Evolutionary conservation across 495 filamentous ascomycete genomes (phyloP).

Genomic region (Penicillium arizonense): DNA sequence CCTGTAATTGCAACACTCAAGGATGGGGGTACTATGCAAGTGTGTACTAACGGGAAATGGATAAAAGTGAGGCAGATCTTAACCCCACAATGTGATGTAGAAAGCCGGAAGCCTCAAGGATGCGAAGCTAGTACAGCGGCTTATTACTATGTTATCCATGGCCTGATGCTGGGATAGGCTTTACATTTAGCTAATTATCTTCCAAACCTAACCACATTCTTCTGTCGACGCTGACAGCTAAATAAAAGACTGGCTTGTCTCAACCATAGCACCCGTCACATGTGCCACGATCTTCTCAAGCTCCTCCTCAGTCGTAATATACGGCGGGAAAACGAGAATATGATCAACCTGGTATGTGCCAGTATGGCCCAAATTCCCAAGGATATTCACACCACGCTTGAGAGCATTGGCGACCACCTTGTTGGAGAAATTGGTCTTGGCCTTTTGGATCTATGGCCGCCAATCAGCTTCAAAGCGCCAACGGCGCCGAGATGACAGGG

Average conservation of each 20-base stretch:
- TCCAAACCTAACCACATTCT: background rate
- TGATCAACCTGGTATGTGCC: slow-evolving; percentile 64
- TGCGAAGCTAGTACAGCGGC: too few species aligned
- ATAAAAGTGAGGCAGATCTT: too few species aligned
- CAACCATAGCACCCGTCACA: slow-evolving; percentile 18
- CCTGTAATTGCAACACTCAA: too few species aligned
- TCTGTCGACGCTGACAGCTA: background rate
- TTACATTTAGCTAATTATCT: too few species aligned
- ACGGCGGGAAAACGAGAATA: slow-evolving; percentile 64
- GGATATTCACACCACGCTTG: slow-evolving; percentile 11
- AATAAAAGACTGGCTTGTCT: slow-evolving; percentile 5
- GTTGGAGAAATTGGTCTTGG: slow-evolving; percentile 24
- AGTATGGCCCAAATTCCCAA: slow-evolving; percentile 22
- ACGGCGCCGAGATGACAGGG: background rate
- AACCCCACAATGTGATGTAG: too few species aligned
- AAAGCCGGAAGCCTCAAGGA: too few species aligned
- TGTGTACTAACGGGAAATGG: too few species aligned
- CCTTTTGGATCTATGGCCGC: slow-evolving; percentile 11
- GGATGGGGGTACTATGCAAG: too few species aligned
- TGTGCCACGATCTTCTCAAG: slow-evolving; percentile 47
- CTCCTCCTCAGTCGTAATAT: slow-evolving; percentile 52
- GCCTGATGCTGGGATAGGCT: too few species aligned
- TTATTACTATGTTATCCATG: too few species aligned
- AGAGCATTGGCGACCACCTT: slow-evolving; percentile 11
- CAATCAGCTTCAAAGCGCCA: slow-evolving; percentile 2